Conservation (phyloP, 768 basidiomycete species). For the Tricholoma matsutake region DNA sequence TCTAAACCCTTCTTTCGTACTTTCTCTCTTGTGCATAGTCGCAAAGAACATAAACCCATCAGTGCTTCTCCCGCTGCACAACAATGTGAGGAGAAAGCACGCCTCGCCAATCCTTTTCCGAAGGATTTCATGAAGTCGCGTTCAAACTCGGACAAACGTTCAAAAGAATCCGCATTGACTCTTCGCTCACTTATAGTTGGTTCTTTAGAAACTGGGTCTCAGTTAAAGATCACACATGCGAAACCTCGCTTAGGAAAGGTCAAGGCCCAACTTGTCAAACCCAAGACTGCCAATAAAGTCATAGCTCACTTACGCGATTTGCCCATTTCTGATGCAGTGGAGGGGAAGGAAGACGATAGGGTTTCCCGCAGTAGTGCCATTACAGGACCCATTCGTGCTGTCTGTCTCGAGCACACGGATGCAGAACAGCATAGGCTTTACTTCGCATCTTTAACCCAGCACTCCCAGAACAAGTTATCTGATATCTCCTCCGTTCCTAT, state of each 20-base stretch:
- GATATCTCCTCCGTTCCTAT: slow-evolving; percentile 48
- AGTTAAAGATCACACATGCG: slow-evolving; percentile 39
- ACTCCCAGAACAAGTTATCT: slow-evolving; percentile 3
- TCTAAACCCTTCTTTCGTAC: slow-evolving; percentile 36
- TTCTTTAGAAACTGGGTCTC: slow-evolving; percentile 27
- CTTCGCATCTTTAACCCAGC: slow-evolving; percentile 44
- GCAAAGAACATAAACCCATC: slow-evolving; percentile 29
- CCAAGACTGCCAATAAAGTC: slow-evolving; percentile 66
- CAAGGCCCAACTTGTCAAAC: slow-evolving; percentile 63
- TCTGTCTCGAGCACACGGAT: slow-evolving; percentile 66
- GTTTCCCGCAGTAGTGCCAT: slow-evolving; percentile 4
- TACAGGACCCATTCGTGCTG: slow-evolving; percentile 67
- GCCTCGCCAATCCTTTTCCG: slow-evolving; percentile 31
- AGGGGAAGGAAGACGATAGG: slow-evolving; percentile 14
- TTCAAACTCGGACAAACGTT: slow-evolving; percentile 53
- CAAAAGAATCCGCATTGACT: slow-evolving; percentile 59
- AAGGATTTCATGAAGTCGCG: slow-evolving; percentile 28
- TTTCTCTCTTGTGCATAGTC: slow-evolving; percentile 34
- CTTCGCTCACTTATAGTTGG: slow-evolving; percentile 73
- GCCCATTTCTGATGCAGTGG: slow-evolving; percentile 41
- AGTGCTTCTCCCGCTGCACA: slow-evolving; percentile 29
- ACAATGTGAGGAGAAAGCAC: slow-evolving; percentile 40
- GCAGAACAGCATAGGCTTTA: slow-evolving; percentile 58
- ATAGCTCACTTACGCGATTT: slow-evolving; percentile 67
- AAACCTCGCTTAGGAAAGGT: slow-evolving; percentile 58